Conservation (phyloP, 2,329 filamentous ascomycete species). For the Claviceps africana region DNA sequence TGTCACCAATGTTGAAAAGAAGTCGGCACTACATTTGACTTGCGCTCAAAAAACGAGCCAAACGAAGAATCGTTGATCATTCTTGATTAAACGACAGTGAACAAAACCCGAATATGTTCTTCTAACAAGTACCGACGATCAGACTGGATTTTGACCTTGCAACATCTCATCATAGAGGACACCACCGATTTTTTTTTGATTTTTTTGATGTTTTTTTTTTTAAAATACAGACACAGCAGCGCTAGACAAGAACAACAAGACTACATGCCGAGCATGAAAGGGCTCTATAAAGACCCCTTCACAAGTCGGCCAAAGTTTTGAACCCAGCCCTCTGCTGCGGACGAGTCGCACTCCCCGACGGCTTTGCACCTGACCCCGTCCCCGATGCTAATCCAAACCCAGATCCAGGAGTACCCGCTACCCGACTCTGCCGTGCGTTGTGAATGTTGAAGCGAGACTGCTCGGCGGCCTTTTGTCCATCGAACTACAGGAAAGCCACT, state of each 20-base stretch:
- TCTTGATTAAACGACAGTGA: background rate
- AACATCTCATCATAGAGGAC: background rate
- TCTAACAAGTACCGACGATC: background rate
- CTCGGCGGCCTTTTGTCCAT: constrained; percentile 48
- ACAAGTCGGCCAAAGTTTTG: constrained; percentile 41
- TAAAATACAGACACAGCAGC: too few species aligned
- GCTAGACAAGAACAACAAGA: background rate
- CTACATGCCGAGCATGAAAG: too few species aligned
- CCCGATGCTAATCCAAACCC: constrained; percentile 3
- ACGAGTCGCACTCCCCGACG: constrained; percentile 13
- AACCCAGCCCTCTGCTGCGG: constrained; percentile 24
- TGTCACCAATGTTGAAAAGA: too few species aligned
- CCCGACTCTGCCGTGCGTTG: constrained; percentile 13
- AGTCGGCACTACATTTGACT: too few species aligned
- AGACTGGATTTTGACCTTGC: background rate
- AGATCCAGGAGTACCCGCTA: background rate
- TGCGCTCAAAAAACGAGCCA: too few species aligned
- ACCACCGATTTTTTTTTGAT: too few species aligned
- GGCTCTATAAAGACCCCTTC: background rate
- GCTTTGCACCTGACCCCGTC: constrained; percentile 1
- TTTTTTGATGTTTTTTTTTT: too few species aligned
- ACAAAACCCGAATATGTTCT: background rate
- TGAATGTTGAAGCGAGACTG: constrained; percentile 44
- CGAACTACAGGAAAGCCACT: constrained; percentile 28
- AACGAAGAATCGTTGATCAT: background rate